Percentiles rank a stretch among this genome's conserved stretches.
phyloP scores from a whole-genome alignment of 768 basidiomycete genomes.

The Inosperma sp. region DNA sequence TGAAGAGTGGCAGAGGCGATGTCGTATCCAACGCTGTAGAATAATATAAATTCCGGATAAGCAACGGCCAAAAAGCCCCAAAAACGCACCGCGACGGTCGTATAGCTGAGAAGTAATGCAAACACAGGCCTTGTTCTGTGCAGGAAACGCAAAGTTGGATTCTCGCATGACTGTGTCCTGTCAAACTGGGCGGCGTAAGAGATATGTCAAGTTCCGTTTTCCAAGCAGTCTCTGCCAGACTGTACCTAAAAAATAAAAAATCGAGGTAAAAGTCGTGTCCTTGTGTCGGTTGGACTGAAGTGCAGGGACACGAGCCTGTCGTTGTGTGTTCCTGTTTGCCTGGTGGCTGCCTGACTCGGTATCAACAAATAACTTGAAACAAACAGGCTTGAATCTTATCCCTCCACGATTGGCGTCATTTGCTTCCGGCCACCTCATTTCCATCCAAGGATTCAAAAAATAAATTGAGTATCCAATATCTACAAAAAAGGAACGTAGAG shows the following conservation, averaged over 20 bases:
- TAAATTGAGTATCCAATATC: no score
- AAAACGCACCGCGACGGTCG: constrained; percentile 78
- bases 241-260: constrained; percentile 1
- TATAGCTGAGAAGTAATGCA: constrained; percentile 94
- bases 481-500: no score
- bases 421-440: no score
- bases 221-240: neutral
- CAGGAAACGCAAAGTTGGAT: constrained; percentile 91
- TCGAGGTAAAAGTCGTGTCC: neutral
- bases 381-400: no score
- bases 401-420: no score
- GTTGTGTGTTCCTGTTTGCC: constrained; percentile 7
- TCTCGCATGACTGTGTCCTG: constrained; percentile 66
- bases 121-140: constrained; percentile 91
- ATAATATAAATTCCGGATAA: constrained; percentile 15
- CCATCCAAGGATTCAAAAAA: no score
- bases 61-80: constrained; percentile 4
- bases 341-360: constrained; percentile 6
- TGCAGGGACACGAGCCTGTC: neutral
- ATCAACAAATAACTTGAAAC: no score
- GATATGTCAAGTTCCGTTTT: no score
- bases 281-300: neutral
- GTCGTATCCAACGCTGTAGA: constrained; percentile 48
- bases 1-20: constrained; percentile 64
- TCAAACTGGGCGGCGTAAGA: neutral